Evolutionary conservation across 176 grass and related monocot species (phyloP), one percentile per base, ranked within the genome.

Genomic region (Aegilops speltoides): DNA sequence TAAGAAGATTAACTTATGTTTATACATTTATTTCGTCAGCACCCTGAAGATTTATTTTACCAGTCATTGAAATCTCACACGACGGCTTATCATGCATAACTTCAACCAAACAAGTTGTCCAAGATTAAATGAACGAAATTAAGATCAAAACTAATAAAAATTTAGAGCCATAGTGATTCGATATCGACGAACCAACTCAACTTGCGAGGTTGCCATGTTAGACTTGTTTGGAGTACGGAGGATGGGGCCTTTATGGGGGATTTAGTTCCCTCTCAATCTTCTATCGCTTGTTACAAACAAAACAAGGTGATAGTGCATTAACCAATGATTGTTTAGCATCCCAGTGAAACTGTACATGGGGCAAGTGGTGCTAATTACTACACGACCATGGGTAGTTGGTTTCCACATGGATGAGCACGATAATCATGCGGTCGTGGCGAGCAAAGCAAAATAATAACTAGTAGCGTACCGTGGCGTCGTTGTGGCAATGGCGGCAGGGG

Each of bases 401-500:
- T 64, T 74, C 15, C 33, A 50, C 79, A 40, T 86, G 52, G 52
- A 56, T 2, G 52, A 56, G 24, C 41, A 43, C 41, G 10, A 10
- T 43, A 12, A 43, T 43, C 12, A 43, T 43, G 41, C 22, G 61
- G 23, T 14, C n/a, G 36, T 56, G 41, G 70, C 10, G 19, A 23
- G 36, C 15, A 79, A 37, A 73, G 31, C 10, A 57, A 34, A 56
- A 34, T 31, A 41, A 41, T 15, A 23, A 57, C 4, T 12, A 14
- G 1, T 17, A 74, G 19, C 83, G 33, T 88, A 98, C 95, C 78
- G 89, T 90, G 72, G 91, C 87, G 54, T 95, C 95, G 85, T 95
- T 98, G 76, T 98, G 95, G 87, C 93, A 98, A 84, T 95, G 95
- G 85, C 95, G 95, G 84, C 95, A 98, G 77, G 83, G 50, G 79